Base-by-base conservation (phyloP, 306 rosid species). In the Vicia faba region DNA sequence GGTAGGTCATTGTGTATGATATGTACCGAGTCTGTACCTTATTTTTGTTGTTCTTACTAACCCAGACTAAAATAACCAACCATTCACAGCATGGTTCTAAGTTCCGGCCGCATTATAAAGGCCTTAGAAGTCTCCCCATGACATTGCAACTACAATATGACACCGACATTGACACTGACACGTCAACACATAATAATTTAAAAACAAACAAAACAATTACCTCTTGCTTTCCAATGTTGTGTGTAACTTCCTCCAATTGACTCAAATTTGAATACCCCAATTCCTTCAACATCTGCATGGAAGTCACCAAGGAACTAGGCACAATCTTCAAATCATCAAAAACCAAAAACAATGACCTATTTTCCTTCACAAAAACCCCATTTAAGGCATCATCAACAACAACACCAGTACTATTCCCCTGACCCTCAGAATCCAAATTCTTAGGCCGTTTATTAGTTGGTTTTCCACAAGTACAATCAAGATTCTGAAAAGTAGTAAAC, bases 241-340 rank as follows among this genome's bases (percentile, higher is more conserved):
- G 69, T 13, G 79, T 58, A 0, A 58, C 45, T 67, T 36, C 55
- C 46, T 75, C 74, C 11, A 67, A 2, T 3, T 59, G 62, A 38
- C 9, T 67, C 57, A 66, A 48, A n/a, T 67, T 69, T 1, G 73
- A 15, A 29, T 67, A 75, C 8, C 74, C 69, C 8, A 58, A 46
- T 75, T 67, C 46, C 6, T 14, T 7, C 54, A 75, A 20, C 26
- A 58, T 3, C 63, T 66, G 4, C 69, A 75, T 11, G 20, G 79
- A 75, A 5, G 28, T 66, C 11, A 48, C 7, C 56, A 75, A 59
- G 15, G 79, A 48, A 18, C 74, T 15, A 0, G 79, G 79, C 28
- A 75, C 69, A 75, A 75, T 11, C 36, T 19, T 66, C 41, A 75
- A 61, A 75, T 75, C 79, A 58, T 75, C 79, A 35, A 38, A 66